A percentile compares a stretch with the other conserved stretches of the same genome.
Evolutionary conservation across 2,329 filamentous ascomycete genomes (phyloP).

Genomic region (Neopestalotiopsis rosae): DNA sequence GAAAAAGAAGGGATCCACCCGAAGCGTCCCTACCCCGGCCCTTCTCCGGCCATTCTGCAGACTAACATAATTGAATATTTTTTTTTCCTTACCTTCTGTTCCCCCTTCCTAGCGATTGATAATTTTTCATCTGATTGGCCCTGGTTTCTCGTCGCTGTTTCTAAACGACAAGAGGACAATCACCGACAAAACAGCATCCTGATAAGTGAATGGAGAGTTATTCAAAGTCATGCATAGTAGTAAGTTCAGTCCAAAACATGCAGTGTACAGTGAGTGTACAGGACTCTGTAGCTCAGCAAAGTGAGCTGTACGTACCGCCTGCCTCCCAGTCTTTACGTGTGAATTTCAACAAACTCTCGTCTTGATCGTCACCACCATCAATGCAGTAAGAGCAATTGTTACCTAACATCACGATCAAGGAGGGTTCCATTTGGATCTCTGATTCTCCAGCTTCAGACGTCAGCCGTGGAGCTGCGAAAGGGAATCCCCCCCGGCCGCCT

Average conservation of each 20-base stretch:
- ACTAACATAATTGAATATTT: slow-evolving; percentile 18
- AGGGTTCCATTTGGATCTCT: background rate
- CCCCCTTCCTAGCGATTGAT: background rate
- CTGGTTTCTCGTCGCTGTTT: background rate
- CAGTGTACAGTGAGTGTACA: too few species aligned
- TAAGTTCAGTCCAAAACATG: too few species aligned
- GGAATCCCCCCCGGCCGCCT: background rate
- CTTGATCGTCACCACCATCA: background rate
- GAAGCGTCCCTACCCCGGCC: slow-evolving; percentile 26
- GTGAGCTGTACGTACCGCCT: background rate
- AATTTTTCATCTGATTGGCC: background rate
- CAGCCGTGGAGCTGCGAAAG: background rate
- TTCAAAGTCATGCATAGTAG: too few species aligned
- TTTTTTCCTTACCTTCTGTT: background rate
- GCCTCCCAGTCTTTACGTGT: background rate
- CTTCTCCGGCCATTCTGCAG: slow-evolving; percentile 33
- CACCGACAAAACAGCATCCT: background rate
- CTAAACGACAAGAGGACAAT: background rate
- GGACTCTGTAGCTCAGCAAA: background rate
- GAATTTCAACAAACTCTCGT: background rate
- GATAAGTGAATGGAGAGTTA: too few species aligned
- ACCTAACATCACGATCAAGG: background rate
- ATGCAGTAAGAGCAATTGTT: background rate
- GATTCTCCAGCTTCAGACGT: background rate
- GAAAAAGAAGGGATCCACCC: slow-evolving; percentile 13